A percentile compares a stretch with the other conserved stretches of the same genome.
Evolutionary conservation across 352 stramenopile genomes (phyloP).

Genomic region (Phytophthora europaea): DNA sequence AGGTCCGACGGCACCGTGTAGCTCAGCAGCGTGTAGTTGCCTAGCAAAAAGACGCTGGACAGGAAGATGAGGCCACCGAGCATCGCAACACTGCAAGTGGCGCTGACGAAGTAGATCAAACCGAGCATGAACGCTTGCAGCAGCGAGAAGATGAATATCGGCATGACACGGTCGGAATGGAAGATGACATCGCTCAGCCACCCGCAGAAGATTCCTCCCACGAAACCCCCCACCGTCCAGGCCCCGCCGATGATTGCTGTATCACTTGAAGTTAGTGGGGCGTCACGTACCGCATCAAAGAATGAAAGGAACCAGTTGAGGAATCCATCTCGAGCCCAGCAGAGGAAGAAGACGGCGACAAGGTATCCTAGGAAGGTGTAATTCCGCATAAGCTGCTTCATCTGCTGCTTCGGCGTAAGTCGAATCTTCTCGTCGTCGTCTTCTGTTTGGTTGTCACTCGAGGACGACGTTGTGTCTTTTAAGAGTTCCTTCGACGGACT

Average conservation of each 20-base stretch:
- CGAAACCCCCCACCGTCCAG: slow-evolving; percentile 73
- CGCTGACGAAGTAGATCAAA: slow-evolving; percentile 55
- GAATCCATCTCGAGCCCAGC: slow-evolving; percentile 66
- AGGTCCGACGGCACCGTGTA: slow-evolving; percentile 73
- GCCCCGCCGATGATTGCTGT: slow-evolving; percentile 67
- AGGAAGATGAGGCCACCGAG: slow-evolving; percentile 60
- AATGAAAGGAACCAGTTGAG: slow-evolving; percentile 80
- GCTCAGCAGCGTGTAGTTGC: slow-evolving; percentile 71
- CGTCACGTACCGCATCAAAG: slow-evolving; percentile 61
- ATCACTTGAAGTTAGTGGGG: slow-evolving; percentile 50
- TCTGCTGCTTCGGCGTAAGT: slow-evolving; percentile 55
- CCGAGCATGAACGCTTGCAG: slow-evolving; percentile 55
- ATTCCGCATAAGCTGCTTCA: slow-evolving; percentile 61
- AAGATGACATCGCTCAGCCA: slow-evolving; percentile 74
- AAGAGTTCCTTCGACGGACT: background rate
- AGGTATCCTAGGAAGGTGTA: slow-evolving; percentile 71
- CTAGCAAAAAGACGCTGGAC: slow-evolving; percentile 67
- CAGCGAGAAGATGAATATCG: slow-evolving; percentile 75
- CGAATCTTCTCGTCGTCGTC: slow-evolving; percentile 16
- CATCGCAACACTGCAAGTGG: slow-evolving; percentile 50
- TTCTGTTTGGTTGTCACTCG: slow-evolving; percentile 2
- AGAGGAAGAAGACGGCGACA: slow-evolving; percentile 65
- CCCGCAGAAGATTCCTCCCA: slow-evolving; percentile 65
- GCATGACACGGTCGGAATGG: slow-evolving; percentile 63
- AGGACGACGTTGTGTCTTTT: background rate